Base-by-base conservation (phyloP, 2,329 filamentous ascomycete species). In the Ascochyta koolunga region DNA sequence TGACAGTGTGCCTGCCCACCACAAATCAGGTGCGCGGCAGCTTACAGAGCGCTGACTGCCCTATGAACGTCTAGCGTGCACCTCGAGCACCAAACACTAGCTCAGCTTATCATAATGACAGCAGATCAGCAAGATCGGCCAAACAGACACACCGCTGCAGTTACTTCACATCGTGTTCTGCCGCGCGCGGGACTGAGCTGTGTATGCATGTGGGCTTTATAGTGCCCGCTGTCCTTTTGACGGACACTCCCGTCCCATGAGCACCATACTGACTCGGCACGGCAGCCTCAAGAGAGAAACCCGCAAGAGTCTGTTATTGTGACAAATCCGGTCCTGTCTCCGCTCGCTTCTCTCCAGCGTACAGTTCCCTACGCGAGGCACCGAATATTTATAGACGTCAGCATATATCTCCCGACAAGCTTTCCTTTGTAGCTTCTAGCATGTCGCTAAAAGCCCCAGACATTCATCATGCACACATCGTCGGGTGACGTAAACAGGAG, bases 201-300 rank as follows among this genome's bases (percentile, higher is more conserved):
- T 25, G 19, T 15, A 24, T 38, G 21, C n/a, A 44, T 38, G 27
- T 29, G 32, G 43, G 31, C 38, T 15, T 25, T 25, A 24, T 22
- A 21, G 41, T 33, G 31, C 25, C 31, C 18, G 22, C 31, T 8
- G 39, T 40, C 32, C 16, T 33, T 33, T 15, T 21, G 25, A 40
- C 50, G 44, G 44, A 35, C 46, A 33, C 50, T 53, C 50, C 50
- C 50, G 39, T 39, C 11, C 11, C n/a, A 24, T 44, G 38, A 54
- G 44, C 39, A 27, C 44, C 44, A 48, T 48, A 49, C 11, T 35
- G 21, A 43, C 27, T 49, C 16, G 27, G 35, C 16, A 13, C 21
- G 31, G 18, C 44, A 25, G 39, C 38, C 33, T 35, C 25, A 29
- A 38, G 27, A 44, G 36, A 41, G 19, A 31, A 33, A 48, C 39